Percentiles rank a stretch among this genome's conserved stretches.
These are phyloP conservation scores for Ziziphus jujuba DNA, from an alignment of 306 rosid genomes.

Conservation along the genomic window DNA sequence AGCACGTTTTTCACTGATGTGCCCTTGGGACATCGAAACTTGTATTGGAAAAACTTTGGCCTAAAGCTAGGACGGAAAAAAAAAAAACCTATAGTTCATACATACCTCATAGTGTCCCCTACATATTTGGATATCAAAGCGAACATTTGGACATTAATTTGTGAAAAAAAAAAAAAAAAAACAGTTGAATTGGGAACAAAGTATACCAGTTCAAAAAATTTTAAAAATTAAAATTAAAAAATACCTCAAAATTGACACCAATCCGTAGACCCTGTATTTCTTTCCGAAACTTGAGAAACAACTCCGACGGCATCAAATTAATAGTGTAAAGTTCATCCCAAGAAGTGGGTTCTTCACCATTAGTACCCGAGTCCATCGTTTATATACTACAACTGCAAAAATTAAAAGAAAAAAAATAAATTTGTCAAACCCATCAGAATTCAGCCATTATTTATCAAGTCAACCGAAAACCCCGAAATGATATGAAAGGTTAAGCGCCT, in stretches of 20 bases:
- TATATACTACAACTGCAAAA: constrained; percentile 17
- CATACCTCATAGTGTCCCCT: neutral
- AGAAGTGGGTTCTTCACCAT: constrained; percentile 58
- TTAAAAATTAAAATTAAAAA: neutral
- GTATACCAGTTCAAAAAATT: neutral
- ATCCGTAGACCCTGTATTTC: constrained; percentile 72
- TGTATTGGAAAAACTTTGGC: neutral
- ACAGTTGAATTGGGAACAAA: constrained; percentile 6
- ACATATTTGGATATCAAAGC: neutral
- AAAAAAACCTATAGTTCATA: neutral
- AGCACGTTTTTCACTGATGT: too few relatives aligned
- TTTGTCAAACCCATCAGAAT: neutral
- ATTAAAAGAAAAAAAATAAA: too few relatives aligned
- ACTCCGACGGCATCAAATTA: constrained; percentile 77
- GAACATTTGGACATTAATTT: neutral
- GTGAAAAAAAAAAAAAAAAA: neutral
- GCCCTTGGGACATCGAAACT: neutral
- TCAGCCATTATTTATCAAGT: too few relatives aligned
- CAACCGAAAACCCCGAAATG: too few relatives aligned
- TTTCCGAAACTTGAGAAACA: constrained; percentile 82
- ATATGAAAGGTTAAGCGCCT: too few relatives aligned
- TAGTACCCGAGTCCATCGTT: constrained; percentile 51
- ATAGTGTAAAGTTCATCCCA: constrained; percentile 75
- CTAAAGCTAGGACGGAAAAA: neutral
- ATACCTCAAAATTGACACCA: constrained; percentile 85